Conservation (phyloP, 2,329 filamentous ascomycete genomes). For the Alternaria triticina region DNA sequence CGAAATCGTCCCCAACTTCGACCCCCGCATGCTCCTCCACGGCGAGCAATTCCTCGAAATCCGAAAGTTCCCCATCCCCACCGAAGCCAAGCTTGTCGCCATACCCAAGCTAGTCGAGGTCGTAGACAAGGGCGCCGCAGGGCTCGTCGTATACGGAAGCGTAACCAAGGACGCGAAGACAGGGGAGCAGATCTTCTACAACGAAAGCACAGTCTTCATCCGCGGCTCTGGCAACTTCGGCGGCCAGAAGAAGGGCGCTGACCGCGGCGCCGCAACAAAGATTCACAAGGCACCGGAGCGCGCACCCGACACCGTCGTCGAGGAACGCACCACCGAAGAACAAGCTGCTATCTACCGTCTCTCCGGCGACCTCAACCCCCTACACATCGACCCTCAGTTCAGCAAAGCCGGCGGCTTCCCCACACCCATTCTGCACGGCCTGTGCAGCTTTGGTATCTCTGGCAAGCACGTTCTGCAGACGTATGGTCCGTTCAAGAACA, state of each 20-base stretch:
- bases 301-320: slow-evolving; percentile 78
- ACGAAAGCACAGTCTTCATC: slow-evolving; percentile 92
- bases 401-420: slow-evolving; percentile 96
- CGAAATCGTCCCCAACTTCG: slow-evolving; percentile 93
- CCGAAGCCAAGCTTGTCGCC: slow-evolving; percentile 76
- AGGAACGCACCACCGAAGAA: slow-evolving; percentile 85
- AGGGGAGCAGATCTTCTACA: slow-evolving; percentile 94
- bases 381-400: slow-evolving; percentile 94
- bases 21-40: slow-evolving; percentile 97
- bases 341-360: slow-evolving; percentile 94
- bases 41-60: slow-evolving; percentile 98
- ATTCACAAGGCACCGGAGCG: slow-evolving; percentile 79
- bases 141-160: slow-evolving; percentile 78
- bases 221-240: slow-evolving; percentile 90
- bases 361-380: slow-evolving; percentile 92
- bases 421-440: slow-evolving; percentile 91
- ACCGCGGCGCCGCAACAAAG: slow-evolving; percentile 81
- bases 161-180: slow-evolving; percentile 85
- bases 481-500: slow-evolving; percentile 84
- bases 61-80: slow-evolving; percentile 89
- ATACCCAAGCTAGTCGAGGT: slow-evolving; percentile 87
- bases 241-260: slow-evolving; percentile 75
- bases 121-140: slow-evolving; percentile 91
- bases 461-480: slow-evolving; percentile 88
- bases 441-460: slow-evolving; percentile 91